phyloP scores from a whole-genome alignment of 805 yeast species.

The Starmerella sirachaensis region DNA sequence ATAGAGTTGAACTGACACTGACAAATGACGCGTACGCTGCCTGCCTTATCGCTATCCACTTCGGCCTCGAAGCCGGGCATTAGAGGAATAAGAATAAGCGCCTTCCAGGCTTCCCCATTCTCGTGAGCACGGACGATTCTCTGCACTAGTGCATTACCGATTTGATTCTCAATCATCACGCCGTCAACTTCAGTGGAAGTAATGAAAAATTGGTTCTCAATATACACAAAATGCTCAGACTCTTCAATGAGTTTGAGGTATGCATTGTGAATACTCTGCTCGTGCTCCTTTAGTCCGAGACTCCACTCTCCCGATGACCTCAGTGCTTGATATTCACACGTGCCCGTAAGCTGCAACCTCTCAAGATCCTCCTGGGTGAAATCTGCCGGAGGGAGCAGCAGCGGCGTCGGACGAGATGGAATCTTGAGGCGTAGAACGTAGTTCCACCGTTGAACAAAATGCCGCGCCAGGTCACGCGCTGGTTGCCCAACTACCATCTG shows the following conservation, averaged over 20 bases:
- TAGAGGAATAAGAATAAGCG: slow-evolving; percentile 79
- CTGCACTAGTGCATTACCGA: slow-evolving; percentile 97
- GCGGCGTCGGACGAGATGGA: slow-evolving; percentile 87
- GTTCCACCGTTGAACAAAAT: slow-evolving; percentile 96
- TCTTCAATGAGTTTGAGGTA: slow-evolving; percentile 82
- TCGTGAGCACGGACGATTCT: slow-evolving; percentile 80
- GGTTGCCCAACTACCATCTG: slow-evolving; percentile 91
- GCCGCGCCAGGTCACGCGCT: slow-evolving; percentile 85
- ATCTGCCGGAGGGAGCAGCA: slow-evolving; percentile 86
- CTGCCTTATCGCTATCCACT: slow-evolving; percentile 86
- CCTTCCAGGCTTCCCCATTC: slow-evolving; percentile 72
- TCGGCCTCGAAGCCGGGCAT: slow-evolving; percentile 97
- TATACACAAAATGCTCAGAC: slow-evolving; percentile 83
- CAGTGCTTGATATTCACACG: slow-evolving; percentile 82
- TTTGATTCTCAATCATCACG: slow-evolving; percentile 67
- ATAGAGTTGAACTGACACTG: slow-evolving; percentile 92
- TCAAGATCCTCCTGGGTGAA: slow-evolving; percentile 59
- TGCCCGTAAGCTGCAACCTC: slow-evolving; percentile 51
- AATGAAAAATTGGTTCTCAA: slow-evolving; percentile 90
- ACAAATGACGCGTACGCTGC: slow-evolving; percentile 91
- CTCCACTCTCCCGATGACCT: slow-evolving; percentile 94
- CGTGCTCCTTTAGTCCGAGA: slow-evolving; percentile 70
- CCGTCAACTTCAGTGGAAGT: slow-evolving; percentile 76
- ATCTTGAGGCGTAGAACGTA: slow-evolving; percentile 82
- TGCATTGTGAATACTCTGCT: slow-evolving; percentile 84